A percentile compares a stretch with the other conserved stretches of the same genome.
phyloP scores from a whole-genome alignment of 768 basidiomycete genomes.

The Calocybe cyanea region DNA sequence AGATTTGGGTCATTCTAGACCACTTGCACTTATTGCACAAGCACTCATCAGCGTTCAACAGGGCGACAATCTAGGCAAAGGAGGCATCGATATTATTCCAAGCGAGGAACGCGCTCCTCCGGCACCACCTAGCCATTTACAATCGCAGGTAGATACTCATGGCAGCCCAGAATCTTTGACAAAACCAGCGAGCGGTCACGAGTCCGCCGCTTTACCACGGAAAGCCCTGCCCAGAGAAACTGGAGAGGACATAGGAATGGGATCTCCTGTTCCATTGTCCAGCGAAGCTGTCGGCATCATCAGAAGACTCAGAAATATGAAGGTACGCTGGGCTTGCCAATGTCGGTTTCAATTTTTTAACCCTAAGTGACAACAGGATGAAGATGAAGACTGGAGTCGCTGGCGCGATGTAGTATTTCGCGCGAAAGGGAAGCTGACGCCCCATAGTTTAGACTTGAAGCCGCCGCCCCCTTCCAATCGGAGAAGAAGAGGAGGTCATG shows the following conservation, averaged over 20 bases:
- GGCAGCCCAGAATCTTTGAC: conserved; percentile 47
- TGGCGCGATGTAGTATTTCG: conserved; percentile 85
- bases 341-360: not conserved
- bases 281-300: conserved; percentile 77
- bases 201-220: conserved; percentile 4
- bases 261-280: conserved; percentile 78
- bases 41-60: conserved; percentile 20
- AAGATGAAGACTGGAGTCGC: conserved; percentile 84
- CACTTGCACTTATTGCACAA: not conserved
- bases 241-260: conserved; percentile 84
- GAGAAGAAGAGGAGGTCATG: conserved; percentile 57
- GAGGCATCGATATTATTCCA: conserved; percentile 76
- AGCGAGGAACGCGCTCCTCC: conserved; percentile 63
- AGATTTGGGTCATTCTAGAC: conserved; percentile 60
- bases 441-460: conserved; percentile 38
- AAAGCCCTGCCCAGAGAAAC: conserved; percentile 79
- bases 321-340: conserved; percentile 40
- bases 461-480: conserved; percentile 59
- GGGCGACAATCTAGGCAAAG: conserved; percentile 73
- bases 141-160: conserved; percentile 29
- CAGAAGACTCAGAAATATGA: conserved; percentile 75
- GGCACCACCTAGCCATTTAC: conserved; percentile 47
- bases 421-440: conserved; percentile 59
- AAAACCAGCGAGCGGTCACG: conserved; percentile 13
- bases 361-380: conserved; percentile 47